These are phyloP conservation scores for Fusarium falciforme DNA, from an alignment of 2,329 filamentous ascomycete species.

Conservation along the genomic window DNA sequence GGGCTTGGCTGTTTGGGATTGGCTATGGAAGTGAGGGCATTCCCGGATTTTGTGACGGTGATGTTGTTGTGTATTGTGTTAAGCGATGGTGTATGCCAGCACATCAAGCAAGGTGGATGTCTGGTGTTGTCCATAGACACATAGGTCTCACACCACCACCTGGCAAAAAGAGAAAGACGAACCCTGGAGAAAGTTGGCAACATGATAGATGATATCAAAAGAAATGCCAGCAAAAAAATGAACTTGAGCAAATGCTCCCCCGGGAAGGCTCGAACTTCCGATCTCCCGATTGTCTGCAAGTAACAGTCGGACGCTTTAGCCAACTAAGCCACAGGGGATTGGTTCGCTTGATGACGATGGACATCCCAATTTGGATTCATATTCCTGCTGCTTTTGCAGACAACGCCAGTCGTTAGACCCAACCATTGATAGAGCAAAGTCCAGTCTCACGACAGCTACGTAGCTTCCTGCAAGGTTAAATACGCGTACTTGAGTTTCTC, in stretches of 20 bases:
- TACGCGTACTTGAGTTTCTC: background rate
- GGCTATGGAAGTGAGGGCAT: background rate
- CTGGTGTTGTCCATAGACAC: background rate
- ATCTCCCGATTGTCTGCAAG: constrained; percentile 44
- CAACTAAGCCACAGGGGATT: constrained; percentile 42
- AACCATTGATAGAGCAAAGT: background rate
- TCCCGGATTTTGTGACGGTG: background rate
- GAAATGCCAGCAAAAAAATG: background rate
- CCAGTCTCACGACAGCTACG: background rate
- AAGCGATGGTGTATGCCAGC: background rate
- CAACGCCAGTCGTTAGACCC: background rate
- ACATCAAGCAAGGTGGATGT: background rate
- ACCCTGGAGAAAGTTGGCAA: background rate
- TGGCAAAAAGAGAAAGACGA: background rate
- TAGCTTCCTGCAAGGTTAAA: background rate
- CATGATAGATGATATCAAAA: too few relatives aligned
- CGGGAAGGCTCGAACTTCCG: constrained; percentile 47
- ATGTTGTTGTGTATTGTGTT: background rate
- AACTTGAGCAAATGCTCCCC: constrained; percentile 19
- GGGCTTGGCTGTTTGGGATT: background rate
- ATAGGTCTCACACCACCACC: background rate
- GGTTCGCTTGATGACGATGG: background rate
- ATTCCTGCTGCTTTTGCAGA: background rate
- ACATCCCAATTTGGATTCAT: background rate
- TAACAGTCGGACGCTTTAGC: constrained; percentile 43